Conservation (phyloP, 2,329 filamentous ascomycete species). For the Westerdykella aurantiaca region DNA sequence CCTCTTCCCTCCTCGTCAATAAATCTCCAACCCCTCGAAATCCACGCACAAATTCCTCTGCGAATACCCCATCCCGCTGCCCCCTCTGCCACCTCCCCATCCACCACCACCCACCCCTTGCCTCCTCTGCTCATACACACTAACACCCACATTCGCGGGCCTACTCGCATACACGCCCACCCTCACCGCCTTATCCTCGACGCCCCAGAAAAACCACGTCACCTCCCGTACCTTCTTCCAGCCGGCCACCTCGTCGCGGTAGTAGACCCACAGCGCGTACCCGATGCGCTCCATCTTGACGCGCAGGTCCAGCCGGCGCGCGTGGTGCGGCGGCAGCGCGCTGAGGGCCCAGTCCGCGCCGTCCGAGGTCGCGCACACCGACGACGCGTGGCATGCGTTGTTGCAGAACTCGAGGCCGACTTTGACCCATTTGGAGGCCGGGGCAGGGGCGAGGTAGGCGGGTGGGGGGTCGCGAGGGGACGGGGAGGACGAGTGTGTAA, state of each 20-base stretch:
- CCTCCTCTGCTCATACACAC: constrained; percentile 29
- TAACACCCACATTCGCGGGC: constrained; percentile 45
- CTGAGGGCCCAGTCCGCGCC: constrained; percentile 55
- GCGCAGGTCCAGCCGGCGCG: constrained; percentile 45
- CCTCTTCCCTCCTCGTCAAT: constrained; percentile 7
- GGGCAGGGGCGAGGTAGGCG: constrained; percentile 32
- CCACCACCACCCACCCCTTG: constrained; percentile 16
- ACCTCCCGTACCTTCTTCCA: constrained; percentile 57
- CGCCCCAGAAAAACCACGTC: constrained; percentile 57
- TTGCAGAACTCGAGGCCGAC: constrained; percentile 54
- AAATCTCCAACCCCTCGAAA: constrained; percentile 40
- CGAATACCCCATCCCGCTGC: neutral
- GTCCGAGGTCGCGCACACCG: constrained; percentile 52
- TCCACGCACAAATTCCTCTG: constrained; percentile 36
- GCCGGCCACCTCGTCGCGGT: constrained; percentile 40
- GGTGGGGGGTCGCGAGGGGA: constrained; percentile 22
- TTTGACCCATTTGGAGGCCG: constrained; percentile 55
- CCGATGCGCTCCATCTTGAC: constrained; percentile 55
- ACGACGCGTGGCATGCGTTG: constrained; percentile 50
- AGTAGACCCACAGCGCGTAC: constrained; percentile 54
- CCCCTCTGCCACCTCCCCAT: constrained; percentile 1
- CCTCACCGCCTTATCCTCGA: constrained; percentile 53
- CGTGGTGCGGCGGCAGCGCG: constrained; percentile 41
- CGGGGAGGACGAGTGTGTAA: constrained; percentile 10
- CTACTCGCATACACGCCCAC: constrained; percentile 56